These are phyloP conservation scores for Ophiostoma triangulosporum DNA, from an alignment of 2,329 filamentous ascomycete species.

Conservation along the genomic window DNA sequence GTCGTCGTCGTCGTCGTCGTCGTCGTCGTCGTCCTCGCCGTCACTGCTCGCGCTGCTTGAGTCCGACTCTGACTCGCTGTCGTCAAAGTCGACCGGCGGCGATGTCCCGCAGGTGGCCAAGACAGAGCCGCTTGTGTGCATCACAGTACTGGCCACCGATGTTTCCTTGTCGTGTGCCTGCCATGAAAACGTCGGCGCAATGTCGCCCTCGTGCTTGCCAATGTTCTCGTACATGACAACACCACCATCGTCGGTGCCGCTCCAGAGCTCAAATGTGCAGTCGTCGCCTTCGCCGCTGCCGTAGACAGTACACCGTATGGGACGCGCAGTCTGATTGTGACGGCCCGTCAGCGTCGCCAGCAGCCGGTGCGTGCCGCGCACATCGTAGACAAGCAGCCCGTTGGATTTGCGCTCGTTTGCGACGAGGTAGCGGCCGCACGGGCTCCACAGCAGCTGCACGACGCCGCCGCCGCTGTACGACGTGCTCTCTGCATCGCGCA, in stretches of 20 bases:
- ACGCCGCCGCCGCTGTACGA: slow-evolving; percentile 42
- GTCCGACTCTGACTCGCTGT: neutral
- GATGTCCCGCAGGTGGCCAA: slow-evolving; percentile 43
- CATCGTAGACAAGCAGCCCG: slow-evolving; percentile 48
- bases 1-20: neutral
- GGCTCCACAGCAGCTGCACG: slow-evolving; percentile 46
- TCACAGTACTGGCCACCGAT: slow-evolving; percentile 30
- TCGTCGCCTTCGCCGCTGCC: slow-evolving; percentile 15
- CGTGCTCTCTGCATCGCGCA: slow-evolving; percentile 33
- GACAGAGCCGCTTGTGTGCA: slow-evolving; percentile 43
- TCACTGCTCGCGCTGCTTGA: slow-evolving; percentile 3
- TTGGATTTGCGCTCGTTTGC: slow-evolving; percentile 44
- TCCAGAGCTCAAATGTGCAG: slow-evolving; percentile 45
- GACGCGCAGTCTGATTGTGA: slow-evolving; percentile 38
- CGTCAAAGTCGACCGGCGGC: slow-evolving; percentile 20
- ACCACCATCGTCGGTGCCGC: slow-evolving; percentile 38
- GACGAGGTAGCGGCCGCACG: slow-evolving; percentile 49
- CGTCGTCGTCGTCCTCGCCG: neutral
- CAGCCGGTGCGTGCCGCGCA: slow-evolving; percentile 44
- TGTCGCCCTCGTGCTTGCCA: slow-evolving; percentile 31
- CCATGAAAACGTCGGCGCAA: slow-evolving; percentile 37
- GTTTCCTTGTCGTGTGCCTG: slow-evolving; percentile 29
- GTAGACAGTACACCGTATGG: slow-evolving; percentile 42
- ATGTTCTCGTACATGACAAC: slow-evolving; percentile 48
- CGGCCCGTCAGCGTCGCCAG: slow-evolving; percentile 40